Evolutionary conservation across 495 filamentous ascomycete species (phyloP).

Genomic region (Aspergillus wentii): DNA sequence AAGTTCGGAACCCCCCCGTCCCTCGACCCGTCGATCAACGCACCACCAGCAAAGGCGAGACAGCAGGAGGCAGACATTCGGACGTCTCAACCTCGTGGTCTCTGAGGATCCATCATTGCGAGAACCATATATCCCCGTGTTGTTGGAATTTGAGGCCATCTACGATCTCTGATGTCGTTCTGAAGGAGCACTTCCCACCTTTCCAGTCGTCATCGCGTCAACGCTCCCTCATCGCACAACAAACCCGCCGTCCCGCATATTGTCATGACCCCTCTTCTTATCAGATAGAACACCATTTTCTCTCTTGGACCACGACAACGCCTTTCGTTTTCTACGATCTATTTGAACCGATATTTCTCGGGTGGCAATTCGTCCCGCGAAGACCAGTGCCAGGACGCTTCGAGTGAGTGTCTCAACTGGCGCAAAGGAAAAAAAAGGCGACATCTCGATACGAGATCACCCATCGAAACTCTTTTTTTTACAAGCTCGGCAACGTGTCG

Average conservation of each 20-base stretch:
- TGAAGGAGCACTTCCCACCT: too few relatives aligned
- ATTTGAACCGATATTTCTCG: too few relatives aligned
- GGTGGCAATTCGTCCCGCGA: too few relatives aligned
- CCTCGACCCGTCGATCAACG: conserved; percentile 22
- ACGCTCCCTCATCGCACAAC: conserved; percentile 33
- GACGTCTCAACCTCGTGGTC: too few relatives aligned
- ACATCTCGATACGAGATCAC: conserved; percentile 22
- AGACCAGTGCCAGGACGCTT: too few relatives aligned
- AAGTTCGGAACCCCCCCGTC: conserved; percentile 25
- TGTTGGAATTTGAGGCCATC: too few relatives aligned
- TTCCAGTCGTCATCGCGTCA: too few relatives aligned
- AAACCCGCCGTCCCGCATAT: conserved; percentile 32
- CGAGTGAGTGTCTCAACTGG: conserved; percentile 2
- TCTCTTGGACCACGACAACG: conserved; percentile 10
- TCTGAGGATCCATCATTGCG: conserved; percentile 2
- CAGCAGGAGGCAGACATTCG: too few relatives aligned
- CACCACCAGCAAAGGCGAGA: too few relatives aligned
- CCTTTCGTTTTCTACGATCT: neutral
- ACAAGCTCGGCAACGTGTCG: conserved; percentile 46
- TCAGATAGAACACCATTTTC: conserved; percentile 7
- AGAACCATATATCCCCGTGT: neutral
- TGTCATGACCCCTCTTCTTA: conserved; percentile 30
- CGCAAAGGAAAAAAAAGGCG: conserved; percentile 4
- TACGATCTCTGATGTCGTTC: too few relatives aligned
- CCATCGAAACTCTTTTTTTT: conserved; percentile 8